Conservation (phyloP, 805 yeast genomes). For the Tetrapisispora namnaoensis region DNA sequence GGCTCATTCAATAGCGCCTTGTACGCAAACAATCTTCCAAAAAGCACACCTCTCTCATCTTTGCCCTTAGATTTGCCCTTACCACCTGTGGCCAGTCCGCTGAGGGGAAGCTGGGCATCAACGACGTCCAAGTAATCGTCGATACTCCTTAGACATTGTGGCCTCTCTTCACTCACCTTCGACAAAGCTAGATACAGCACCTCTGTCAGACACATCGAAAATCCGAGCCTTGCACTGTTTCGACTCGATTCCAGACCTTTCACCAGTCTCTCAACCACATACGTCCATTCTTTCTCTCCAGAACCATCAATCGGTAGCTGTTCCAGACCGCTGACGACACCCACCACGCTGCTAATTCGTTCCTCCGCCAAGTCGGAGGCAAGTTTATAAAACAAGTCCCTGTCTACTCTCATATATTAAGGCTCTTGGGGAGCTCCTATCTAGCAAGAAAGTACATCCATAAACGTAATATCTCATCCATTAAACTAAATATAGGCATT, state of each 20-base stretch:
- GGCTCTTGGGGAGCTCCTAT: not conserved
- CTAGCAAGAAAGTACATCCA: not conserved
- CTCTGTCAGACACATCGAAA: conserved; percentile 79
- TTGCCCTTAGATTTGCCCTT: conserved; percentile 53
- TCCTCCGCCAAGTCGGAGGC: conserved; percentile 71
- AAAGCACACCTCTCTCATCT: conserved; percentile 67
- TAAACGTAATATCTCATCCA: not conserved
- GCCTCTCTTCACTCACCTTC: conserved; percentile 12
- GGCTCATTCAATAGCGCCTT: conserved; percentile 60
- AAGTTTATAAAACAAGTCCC: conserved; percentile 66
- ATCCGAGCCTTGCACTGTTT: conserved; percentile 80
- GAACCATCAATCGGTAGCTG: conserved; percentile 29
- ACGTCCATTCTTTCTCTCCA: conserved; percentile 54
- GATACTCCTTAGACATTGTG: conserved; percentile 12
- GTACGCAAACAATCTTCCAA: conserved; percentile 79
- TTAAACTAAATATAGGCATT: too few species aligned
- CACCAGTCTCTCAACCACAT: conserved; percentile 68
- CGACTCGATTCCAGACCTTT: conserved; percentile 76
- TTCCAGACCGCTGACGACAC: conserved; percentile 50
- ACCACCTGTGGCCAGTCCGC: conserved; percentile 30
- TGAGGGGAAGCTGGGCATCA: conserved; percentile 28
- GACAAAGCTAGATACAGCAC: conserved; percentile 32
- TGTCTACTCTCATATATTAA: conserved; percentile 35
- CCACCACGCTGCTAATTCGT: conserved; percentile 62
- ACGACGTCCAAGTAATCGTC: conserved; percentile 17